A percentile compares a stretch with the other conserved stretches of the same genome.
Conservation (phyloP, 2,329 filamentous ascomycete genomes). For the Monosporascus sp. region DNA sequence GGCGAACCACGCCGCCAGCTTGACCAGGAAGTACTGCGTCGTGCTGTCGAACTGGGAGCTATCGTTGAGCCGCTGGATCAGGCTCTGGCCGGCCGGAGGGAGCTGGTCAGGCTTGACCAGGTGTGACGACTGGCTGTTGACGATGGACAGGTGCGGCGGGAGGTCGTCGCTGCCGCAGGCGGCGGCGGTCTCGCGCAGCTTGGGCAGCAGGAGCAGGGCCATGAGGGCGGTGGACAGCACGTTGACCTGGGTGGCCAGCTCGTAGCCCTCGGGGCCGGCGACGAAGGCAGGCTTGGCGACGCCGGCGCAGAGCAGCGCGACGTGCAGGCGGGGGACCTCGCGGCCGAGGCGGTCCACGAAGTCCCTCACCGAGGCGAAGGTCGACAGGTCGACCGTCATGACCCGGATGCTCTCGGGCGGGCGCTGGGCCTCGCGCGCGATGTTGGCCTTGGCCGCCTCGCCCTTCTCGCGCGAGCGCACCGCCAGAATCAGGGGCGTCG, state of each 20-base stretch:
- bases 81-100: not conserved
- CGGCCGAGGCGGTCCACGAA: constrained; percentile 35
- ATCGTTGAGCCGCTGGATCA: constrained; percentile 6
- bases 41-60: constrained; percentile 4
- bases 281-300: not conserved
- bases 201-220: constrained; percentile 45
- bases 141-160: constrained; percentile 36
- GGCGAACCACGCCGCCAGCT: constrained; percentile 28
- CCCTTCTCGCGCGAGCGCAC: constrained; percentile 39
- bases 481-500: constrained; percentile 39
- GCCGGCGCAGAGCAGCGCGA: constrained; percentile 25
- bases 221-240: constrained; percentile 50
- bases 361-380: constrained; percentile 36
- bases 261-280: constrained; percentile 38
- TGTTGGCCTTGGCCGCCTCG: constrained; percentile 32
- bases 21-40: constrained; percentile 24
- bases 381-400: constrained; percentile 41
- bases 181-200: constrained; percentile 33
- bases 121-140: constrained; percentile 18
- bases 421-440: constrained; percentile 27
- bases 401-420: constrained; percentile 33
- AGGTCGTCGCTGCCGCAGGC: constrained; percentile 18
- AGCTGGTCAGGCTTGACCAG: constrained; percentile 7
- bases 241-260: constrained; percentile 51
- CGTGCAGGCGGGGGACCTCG: constrained; percentile 35